Conservation (phyloP, 441 rosid genomes). For the Viola pubescens region DNA sequence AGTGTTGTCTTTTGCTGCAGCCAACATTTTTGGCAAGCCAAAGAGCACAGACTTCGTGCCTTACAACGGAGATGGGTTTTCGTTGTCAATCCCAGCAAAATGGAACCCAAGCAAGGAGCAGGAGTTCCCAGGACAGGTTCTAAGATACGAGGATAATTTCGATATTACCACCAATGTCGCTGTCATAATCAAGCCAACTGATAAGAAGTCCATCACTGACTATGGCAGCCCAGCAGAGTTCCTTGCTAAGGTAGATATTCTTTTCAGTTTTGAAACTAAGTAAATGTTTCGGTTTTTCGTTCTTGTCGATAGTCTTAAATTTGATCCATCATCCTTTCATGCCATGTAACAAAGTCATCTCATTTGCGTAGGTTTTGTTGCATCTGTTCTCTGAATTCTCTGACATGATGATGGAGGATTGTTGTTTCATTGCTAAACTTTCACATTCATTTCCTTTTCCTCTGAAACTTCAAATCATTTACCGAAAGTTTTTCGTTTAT, state of each 20-base stretch:
- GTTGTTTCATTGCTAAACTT: no score
- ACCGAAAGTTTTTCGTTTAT: no score
- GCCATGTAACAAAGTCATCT: background rate
- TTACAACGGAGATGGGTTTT: slow-evolving; percentile 77
- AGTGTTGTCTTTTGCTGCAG: slow-evolving; percentile 30
- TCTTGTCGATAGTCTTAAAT: background rate
- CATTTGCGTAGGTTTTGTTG: background rate
- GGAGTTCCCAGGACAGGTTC: slow-evolving; percentile 89
- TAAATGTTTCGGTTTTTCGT: background rate
- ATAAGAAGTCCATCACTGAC: slow-evolving; percentile 84
- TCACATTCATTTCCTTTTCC: no score
- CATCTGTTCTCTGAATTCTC: background rate
- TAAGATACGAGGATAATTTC: slow-evolving; percentile 89
- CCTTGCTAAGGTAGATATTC: slow-evolving; percentile 48
- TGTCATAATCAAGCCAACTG: slow-evolving; percentile 75
- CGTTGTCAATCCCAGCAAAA: slow-evolving; percentile 64
- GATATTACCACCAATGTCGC: slow-evolving; percentile 60
- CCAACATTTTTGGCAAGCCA: slow-evolving; percentile 93
- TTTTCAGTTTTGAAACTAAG: background rate
- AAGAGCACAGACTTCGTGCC: slow-evolving; percentile 78
- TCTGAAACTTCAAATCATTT: no score
- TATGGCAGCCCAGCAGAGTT: slow-evolving; percentile 79
- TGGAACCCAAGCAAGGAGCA: slow-evolving; percentile 95
- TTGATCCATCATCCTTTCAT: background rate
- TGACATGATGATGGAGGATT: background rate